These are phyloP conservation scores for Magnusiomyces clavatus DNA, from an alignment of 1,139 yeast genomes.

Conservation along the genomic window DNA sequence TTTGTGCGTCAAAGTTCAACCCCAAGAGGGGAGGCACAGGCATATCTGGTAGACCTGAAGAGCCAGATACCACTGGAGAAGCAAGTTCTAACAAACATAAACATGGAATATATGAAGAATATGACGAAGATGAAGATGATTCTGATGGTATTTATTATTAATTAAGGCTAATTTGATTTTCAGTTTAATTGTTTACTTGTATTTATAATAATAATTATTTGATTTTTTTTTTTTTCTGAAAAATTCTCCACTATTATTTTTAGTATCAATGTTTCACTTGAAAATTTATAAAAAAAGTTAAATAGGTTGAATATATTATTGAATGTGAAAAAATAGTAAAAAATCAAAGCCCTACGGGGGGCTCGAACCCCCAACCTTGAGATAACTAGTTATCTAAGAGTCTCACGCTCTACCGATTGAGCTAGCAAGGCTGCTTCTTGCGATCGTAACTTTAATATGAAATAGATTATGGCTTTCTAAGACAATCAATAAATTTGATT, in stretches of 20 bases:
- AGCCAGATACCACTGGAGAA: not conserved
- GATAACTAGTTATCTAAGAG: slow-evolving; percentile 3
- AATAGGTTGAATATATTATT: not conserved
- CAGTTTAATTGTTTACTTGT: no score
- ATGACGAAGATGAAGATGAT: not conserved
- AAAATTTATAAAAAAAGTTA: no score
- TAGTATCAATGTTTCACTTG: no score
- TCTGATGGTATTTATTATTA: not conserved
- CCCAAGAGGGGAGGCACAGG: slow-evolving; percentile 9
- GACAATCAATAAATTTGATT: no score
- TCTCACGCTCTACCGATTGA: slow-evolving; percentile 7
- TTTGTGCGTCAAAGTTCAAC: slow-evolving; percentile 21
- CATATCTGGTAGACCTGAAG: not conserved
- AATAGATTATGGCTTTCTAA: no score
- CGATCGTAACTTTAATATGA: no score
- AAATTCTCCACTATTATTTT: no score
- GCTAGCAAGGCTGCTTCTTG: slow-evolving; percentile 3
- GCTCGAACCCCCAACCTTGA: slow-evolving; percentile 7
- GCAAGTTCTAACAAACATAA: no score
- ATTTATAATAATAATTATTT: no score
- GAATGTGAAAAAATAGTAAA: not conserved
- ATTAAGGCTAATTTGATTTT: no score
- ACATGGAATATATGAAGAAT: not conserved
- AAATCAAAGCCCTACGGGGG: slow-evolving; percentile 5
- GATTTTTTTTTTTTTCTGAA: no score